A percentile compares a stretch with the other conserved stretches of the same genome.
Conservation (phyloP, 1,139 yeast species). For the Candida mesenterica region DNA sequence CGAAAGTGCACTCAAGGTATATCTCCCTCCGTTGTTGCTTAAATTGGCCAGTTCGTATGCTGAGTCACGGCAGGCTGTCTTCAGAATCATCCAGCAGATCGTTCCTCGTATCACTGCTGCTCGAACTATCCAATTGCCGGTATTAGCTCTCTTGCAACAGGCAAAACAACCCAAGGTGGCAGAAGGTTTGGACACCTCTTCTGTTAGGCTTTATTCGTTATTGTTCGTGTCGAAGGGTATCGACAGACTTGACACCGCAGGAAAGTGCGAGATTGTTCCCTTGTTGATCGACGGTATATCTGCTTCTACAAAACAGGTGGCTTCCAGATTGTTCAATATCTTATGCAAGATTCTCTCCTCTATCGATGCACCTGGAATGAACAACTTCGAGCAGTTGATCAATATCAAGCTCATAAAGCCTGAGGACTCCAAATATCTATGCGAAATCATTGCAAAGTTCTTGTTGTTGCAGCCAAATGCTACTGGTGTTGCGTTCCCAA, state of each 20-base stretch:
- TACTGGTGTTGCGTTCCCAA: constrained; percentile 23
- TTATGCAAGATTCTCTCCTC: constrained; percentile 52
- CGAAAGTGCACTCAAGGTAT: constrained; percentile 57
- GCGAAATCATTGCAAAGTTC: constrained; percentile 51
- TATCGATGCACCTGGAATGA: constrained; percentile 53
- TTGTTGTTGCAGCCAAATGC: constrained; percentile 52
- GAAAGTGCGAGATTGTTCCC: constrained; percentile 45
- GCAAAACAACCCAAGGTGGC: constrained; percentile 54
- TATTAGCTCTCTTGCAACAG: constrained; percentile 59
- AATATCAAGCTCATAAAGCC: constrained; percentile 13
- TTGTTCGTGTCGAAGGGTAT: constrained; percentile 67
- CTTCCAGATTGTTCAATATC: constrained; percentile 63
- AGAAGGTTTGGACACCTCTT: constrained; percentile 41
- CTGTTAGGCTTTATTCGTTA: constrained; percentile 64
- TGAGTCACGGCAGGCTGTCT: constrained; percentile 66
- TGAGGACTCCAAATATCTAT: constrained; percentile 42
- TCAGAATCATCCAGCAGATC: constrained; percentile 64
- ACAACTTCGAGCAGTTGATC: constrained; percentile 36
- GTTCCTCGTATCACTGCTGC: constrained; percentile 66
- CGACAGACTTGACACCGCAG: constrained; percentile 43
- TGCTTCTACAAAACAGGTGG: constrained; percentile 30
- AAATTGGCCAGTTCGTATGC: constrained; percentile 74
- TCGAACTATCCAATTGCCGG: constrained; percentile 57
- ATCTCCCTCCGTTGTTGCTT: constrained; percentile 73
- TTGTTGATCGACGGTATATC: constrained; percentile 48